Percentiles rank a stretch among this genome's conserved stretches.
phyloP scores from a whole-genome alignment of 2,329 filamentous ascomycete species.

The Thermothelomyces thermophilus region DNA sequence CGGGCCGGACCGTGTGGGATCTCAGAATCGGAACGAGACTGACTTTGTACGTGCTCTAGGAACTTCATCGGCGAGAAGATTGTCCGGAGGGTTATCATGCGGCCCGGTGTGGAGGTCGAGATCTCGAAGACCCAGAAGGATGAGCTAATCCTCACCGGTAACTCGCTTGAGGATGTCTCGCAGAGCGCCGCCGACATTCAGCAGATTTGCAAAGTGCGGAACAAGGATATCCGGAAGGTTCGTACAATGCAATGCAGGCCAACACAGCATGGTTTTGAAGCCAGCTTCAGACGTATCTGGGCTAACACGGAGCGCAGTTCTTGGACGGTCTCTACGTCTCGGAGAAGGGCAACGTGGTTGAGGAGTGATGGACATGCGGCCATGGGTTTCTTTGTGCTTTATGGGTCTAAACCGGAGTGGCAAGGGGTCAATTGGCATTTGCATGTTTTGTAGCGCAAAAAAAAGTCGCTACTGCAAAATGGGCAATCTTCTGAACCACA shows the following conservation, averaged over 20 bases:
- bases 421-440: slow-evolving; percentile 51
- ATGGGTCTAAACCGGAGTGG: slow-evolving; percentile 55
- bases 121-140: slow-evolving; percentile 93
- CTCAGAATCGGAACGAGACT: slow-evolving; percentile 18
- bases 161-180: slow-evolving; percentile 95
- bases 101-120: slow-evolving; percentile 82
- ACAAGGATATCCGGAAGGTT: slow-evolving; percentile 99
- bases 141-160: slow-evolving; percentile 86
- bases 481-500: slow-evolving; percentile 29
- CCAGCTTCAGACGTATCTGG: not conserved
- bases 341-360: slow-evolving; percentile 91
- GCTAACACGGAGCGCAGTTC: slow-evolving; percentile 56
- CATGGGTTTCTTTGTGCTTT: slow-evolving; percentile 41
- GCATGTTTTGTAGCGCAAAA: slow-evolving; percentile 51
- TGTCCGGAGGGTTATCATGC: slow-evolving; percentile 85
- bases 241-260: slow-evolving; percentile 22
- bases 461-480: slow-evolving; percentile 29
- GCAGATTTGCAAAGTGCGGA: slow-evolving; percentile 98
- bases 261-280: not conserved
- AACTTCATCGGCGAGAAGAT: slow-evolving; percentile 99
- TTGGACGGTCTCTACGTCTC: slow-evolving; percentile 99
- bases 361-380: slow-evolving; percentile 47
- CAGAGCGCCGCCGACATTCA: slow-evolving; percentile 99
- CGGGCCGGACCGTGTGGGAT: not conserved
- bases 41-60: slow-evolving; percentile 41